Evolutionary conservation across 2,329 filamentous ascomycete genomes (phyloP), one percentile per base, ranked within the genome.

Genomic region (Apiospora phragmitis): DNA sequence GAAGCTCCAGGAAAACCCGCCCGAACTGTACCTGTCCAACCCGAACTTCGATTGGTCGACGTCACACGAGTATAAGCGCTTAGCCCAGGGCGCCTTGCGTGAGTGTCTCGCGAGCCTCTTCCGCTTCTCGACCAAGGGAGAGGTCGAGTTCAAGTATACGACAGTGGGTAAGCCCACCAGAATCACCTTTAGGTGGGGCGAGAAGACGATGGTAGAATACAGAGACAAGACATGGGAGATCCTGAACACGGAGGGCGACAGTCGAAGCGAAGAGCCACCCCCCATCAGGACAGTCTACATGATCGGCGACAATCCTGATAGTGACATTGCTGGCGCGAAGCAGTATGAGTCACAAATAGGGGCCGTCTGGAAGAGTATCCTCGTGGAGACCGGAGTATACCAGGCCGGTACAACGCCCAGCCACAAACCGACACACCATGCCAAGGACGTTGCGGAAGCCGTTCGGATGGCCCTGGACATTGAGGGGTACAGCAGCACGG

Each of bases 1-100:
- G 8, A 82, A 77, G 68, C 76, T 76, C 70, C 93, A 75, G 85
- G 83, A 2, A 92, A 93, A 62, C 4, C 29, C 12, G 77, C 91
- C 92, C 0, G 82, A 82, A 16, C 79, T 94, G 1, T 93, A 89
- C 80, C 93, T 92, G 80, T 91, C 87, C 26, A 93, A 94, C 76
- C 90, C 91, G 0, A 92, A 94, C 78, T 81, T 93, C 43, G 86
- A 89, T 78, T 94, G 91, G 91, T 90, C 90, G 3, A 89, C 90
- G 0, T n/a, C n/a, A n/a, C n/a, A n/a, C n/a, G 86, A 87, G 26
- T 91, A 93, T 77, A 86, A 88, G 0, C 88, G 92, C 26, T 83
- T 94, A 5, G 92, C 91, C 2, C 92, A 94, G 77, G 92, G 92
- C 35, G 91, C 87, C 0, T 93, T 93, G 80, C 85, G 87, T 14